Conservation (phyloP, 164 flowering plant genomes). For the Dillenia suffruticosa region DNA sequence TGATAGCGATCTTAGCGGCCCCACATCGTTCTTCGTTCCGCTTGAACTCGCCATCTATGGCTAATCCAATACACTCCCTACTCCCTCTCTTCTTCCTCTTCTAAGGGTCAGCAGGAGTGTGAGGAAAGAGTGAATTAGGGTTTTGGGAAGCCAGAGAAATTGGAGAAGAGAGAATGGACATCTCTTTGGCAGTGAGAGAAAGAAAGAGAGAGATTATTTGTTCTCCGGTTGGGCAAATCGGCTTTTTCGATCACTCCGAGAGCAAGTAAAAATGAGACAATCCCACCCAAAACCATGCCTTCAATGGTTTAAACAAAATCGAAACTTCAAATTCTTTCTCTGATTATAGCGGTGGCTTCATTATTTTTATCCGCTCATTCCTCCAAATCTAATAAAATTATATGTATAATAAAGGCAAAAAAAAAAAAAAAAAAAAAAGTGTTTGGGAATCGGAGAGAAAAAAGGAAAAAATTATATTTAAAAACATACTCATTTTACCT, state of each 20-base stretch:
- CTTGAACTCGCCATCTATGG: slow-evolving; percentile 49
- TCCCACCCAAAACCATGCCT: no score
- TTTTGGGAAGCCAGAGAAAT: neutral
- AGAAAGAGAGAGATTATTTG: slow-evolving; percentile 8
- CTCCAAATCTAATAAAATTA: no score
- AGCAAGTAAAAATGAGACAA: no score
- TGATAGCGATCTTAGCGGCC: slow-evolving; percentile 18
- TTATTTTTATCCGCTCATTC: no score
- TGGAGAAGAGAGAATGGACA: neutral
- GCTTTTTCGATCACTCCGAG: slow-evolving; percentile 5
- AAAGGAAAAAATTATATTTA: no score
- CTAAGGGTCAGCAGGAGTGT: neutral
- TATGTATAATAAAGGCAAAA: no score
- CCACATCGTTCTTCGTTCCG: slow-evolving; percentile 14
- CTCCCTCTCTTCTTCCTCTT: neutral
- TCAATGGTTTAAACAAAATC: no score
- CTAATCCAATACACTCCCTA: neutral
- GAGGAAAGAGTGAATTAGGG: neutral
- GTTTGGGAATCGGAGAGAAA: no score
- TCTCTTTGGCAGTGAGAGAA: neutral
- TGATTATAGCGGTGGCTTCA: no score
- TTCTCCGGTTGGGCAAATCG: slow-evolving; percentile 12
- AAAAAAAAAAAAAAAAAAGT: no score
- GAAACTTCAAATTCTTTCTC: no score
- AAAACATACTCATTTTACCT: no score